Evolutionary conservation across 169 alveolate species (phyloP).

Genomic region (Plasmodium knowlesi): DNA sequence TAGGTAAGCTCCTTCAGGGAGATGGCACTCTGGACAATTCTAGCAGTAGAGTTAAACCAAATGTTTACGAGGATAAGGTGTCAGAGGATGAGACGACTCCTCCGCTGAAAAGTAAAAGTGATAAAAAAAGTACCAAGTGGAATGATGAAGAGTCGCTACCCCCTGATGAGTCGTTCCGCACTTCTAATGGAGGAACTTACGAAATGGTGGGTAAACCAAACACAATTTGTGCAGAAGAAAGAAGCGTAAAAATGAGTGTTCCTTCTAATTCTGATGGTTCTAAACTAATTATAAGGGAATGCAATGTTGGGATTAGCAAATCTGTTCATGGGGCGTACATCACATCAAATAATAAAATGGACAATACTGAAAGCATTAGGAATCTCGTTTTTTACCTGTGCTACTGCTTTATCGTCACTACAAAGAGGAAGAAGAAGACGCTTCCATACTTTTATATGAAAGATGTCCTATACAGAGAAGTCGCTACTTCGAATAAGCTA

Average conservation of each 20-base stretch:
- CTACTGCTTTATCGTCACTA: conserved; percentile 1
- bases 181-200: neutral
- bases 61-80: neutral
- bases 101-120: neutral
- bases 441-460: conserved; percentile 31
- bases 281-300: neutral
- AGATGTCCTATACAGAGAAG: conserved; percentile 11
- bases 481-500: conserved; percentile 4
- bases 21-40: neutral
- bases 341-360: neutral
- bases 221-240: too few relatives aligned
- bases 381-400: conserved; percentile 31
- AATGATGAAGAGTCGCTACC: neutral
- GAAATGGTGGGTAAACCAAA: neutral
- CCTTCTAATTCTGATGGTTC: neutral
- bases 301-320: neutral
- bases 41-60: neutral
- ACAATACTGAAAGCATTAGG: neutral
- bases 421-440: conserved; percentile 11
- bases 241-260: neutral
- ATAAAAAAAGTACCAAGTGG: neutral
- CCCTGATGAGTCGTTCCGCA: neutral
- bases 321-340: neutral
- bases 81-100: neutral
- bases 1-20: neutral